phyloP scores from a whole-genome alignment of 257 asterid genomes.

The Solanum chaucha region DNA sequence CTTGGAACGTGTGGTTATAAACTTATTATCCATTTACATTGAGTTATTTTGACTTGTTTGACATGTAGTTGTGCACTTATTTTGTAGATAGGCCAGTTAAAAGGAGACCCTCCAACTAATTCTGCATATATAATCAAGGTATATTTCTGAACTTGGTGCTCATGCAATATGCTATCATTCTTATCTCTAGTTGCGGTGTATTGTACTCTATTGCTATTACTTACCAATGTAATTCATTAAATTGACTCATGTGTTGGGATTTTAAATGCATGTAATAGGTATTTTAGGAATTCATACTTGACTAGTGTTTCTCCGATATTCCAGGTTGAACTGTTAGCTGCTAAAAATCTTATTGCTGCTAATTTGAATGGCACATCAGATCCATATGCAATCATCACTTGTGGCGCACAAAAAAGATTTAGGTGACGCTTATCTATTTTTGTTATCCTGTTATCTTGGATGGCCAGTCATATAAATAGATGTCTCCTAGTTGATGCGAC shows the following conservation, averaged over 20 bases:
- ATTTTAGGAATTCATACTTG: neutral
- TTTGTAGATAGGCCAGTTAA: constrained; percentile 57
- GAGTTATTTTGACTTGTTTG: constrained; percentile 58
- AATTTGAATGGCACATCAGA: constrained; percentile 86
- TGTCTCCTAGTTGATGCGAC: neutral
- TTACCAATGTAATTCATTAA: neutral
- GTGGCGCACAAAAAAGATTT: constrained; percentile 77
- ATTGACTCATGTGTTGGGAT: neutral
- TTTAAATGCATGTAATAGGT: neutral
- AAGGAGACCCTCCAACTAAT: constrained; percentile 37
- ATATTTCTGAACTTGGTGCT: constrained; percentile 2
- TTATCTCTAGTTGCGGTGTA: neutral
- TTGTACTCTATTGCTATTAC: neutral
- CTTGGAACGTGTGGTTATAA: neutral
- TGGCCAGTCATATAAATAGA: neutral
- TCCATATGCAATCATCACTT: constrained; percentile 84
- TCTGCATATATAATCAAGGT: constrained; percentile 77
- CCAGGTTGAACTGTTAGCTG: constrained; percentile 92
- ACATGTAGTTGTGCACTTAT: constrained; percentile 82
- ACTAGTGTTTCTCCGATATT: constrained; percentile 2
- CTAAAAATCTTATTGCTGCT: constrained; percentile 82
- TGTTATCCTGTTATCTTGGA: neutral
- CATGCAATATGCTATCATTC: neutral
- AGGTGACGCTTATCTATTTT: constrained; percentile 32
- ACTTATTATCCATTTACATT: constrained; percentile 9